Conservation (phyloP, 208 protist species). For the Leishmania major region DNA sequence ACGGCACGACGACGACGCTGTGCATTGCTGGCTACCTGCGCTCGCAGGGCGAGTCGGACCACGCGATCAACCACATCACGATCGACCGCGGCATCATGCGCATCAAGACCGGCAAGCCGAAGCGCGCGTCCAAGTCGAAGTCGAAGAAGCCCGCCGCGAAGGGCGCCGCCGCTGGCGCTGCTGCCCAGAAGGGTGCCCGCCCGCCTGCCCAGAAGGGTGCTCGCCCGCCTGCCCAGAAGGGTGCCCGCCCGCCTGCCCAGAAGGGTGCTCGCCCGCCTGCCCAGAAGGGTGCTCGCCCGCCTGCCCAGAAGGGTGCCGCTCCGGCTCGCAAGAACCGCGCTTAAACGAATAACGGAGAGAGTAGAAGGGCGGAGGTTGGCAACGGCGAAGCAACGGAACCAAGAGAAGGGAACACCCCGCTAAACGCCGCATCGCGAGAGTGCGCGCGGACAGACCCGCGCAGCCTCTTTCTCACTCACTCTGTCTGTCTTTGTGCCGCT, state of each 20-base stretch:
- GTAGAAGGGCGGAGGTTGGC: neutral
- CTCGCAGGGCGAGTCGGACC: conserved; percentile 93
- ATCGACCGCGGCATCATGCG: conserved; percentile 82
- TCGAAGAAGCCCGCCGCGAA: conserved; percentile 37
- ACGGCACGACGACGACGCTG: conserved; percentile 92
- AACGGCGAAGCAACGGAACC: neutral
- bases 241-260: conserved; percentile 14
- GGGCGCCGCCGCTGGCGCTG: conserved; percentile 32
- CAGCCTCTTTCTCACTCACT: neutral
- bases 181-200: conserved; percentile 22
- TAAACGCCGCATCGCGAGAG: neutral
- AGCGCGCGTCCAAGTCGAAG: conserved; percentile 58
- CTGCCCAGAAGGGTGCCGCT: conserved; percentile 23
- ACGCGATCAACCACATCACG: conserved; percentile 95
- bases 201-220: conserved; percentile 31
- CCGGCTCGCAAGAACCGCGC: conserved; percentile 36
- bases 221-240: conserved; percentile 13
- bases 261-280: conserved; percentile 11
- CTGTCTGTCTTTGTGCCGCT: neutral
- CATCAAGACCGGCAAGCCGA: conserved; percentile 88
- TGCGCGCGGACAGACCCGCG: neutral
- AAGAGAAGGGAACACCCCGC: neutral
- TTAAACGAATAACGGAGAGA: neutral
- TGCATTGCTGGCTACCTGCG: conserved; percentile 96
- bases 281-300: conserved; percentile 15